Base-by-base conservation (phyloP, 1,139 yeast genomes). In the Entelexis paramagnoliae region DNA sequence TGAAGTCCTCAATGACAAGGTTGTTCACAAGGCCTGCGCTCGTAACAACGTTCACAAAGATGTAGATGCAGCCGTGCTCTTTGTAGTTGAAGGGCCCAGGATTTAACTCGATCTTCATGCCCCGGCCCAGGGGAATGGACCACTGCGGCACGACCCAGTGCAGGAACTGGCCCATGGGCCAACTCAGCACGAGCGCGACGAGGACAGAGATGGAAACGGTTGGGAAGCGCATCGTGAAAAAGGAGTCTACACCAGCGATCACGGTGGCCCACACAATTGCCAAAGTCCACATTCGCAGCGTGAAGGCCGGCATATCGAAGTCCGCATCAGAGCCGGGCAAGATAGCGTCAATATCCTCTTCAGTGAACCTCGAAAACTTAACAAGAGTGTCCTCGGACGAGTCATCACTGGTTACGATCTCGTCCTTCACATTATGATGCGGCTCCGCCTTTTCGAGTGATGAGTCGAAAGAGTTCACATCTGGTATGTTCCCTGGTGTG, bases 81-180 rank as follows among this genome's bases (percentile, higher is more conserved):
- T 54, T 79, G 59, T 75, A 65, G 63, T 78, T 80, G 68, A 80
- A 81, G 13, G 79, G 71, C 30, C 81, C 80, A 1, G 85, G 84
- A 65, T 81, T 81, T 52, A 79, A 68, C 16, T 62, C 62, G 39
- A 54, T 30, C 19, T 48, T 41, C 48, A 19, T 28, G 10, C 51
- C 52, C 4, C 17, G 22, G 7, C 48, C 45, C 5, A 53, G 49
- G 26, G 35, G 43, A 3, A 53, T 29, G 19, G 39, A 16, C 57
- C 63, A 59, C 57, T 75, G 66, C 1, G 86, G 86, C 30, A 79
- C 58, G 14, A 67, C 44, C 49, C 59, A 60, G 45, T 70, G 76
- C 81, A 81, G 76, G 26, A 69, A 65, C 51, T 70, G 63, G 57
- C 86, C 86, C 43, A 77, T 55, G 1, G 86, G 86, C 76, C 79